phyloP scores from a whole-genome alignment of 495 filamentous ascomycete species.

The Xylaria bambusicola region DNA sequence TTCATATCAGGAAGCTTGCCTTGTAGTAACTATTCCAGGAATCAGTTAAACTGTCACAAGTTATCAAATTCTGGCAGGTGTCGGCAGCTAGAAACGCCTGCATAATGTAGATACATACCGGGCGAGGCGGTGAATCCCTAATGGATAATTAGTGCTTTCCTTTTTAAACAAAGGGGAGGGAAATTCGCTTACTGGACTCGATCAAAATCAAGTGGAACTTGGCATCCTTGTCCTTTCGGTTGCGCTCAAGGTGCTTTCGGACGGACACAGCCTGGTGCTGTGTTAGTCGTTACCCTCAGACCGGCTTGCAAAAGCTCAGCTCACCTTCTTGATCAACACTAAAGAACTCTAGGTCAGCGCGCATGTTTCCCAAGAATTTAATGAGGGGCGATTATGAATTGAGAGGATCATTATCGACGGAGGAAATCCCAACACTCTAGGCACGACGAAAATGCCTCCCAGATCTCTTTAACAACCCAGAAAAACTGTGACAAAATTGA shows the following conservation, averaged over 20 bases:
- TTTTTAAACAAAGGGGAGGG: no score
- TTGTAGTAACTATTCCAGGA: constrained; percentile 17
- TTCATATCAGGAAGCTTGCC: constrained; percentile 8
- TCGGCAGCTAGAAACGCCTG: background rate
- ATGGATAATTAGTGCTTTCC: no score
- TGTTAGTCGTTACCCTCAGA: constrained; percentile 11
- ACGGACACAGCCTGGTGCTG: constrained; percentile 81
- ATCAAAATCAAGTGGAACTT: constrained; percentile 99
- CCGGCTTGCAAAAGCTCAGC: constrained; percentile 23
- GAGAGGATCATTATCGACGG: no score
- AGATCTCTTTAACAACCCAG: no score
- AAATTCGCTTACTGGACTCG: constrained; percentile 98
- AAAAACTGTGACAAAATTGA: no score
- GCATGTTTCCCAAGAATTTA: background rate
- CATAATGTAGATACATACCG: constrained; percentile 45
- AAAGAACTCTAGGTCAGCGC: constrained; percentile 45
- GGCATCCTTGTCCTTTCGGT: constrained; percentile 99
- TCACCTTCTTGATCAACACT: constrained; percentile 99
- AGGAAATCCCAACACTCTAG: no score
- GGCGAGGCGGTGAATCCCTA: constrained; percentile 98
- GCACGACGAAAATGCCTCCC: no score
- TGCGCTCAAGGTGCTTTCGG: constrained; percentile 99
- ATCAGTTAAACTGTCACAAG: background rate
- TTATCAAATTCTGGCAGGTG: background rate
- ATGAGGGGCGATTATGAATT: background rate